These are phyloP conservation scores for Isoetes engelmannii DNA, from an alignment of 83 land plant genomes.

Conservation along the genomic window DNA sequence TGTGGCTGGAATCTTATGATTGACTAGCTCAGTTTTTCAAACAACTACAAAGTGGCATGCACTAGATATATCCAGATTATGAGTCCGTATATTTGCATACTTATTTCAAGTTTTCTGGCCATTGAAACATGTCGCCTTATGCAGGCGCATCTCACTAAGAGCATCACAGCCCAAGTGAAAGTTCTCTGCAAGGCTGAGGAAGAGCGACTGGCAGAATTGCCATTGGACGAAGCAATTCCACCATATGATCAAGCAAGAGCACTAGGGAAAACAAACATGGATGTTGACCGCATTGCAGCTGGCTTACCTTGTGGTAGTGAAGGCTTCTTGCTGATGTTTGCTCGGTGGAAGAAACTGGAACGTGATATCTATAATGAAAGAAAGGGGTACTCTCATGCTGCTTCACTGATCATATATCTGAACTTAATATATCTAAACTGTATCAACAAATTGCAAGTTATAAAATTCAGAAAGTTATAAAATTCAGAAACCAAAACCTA, in stretches of 20 bases:
- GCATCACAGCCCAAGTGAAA: conserved; percentile 89
- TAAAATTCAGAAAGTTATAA: neutral
- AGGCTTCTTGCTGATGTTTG: conserved; percentile 96
- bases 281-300: conserved; percentile 91
- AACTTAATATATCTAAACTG: neutral
- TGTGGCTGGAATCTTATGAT: no score
- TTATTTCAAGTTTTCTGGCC: neutral
- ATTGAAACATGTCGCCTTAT: neutral
- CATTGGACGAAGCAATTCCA: conserved; percentile 57
- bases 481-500: neutral
- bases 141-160: conserved; percentile 77
- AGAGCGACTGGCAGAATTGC: conserved; percentile 57
- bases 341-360: conserved; percentile 99
- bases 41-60: neutral
- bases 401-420: neutral
- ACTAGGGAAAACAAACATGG: conserved; percentile 90
- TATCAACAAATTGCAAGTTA: neutral
- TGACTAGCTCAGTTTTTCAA: neutral
- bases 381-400: conserved; percentile 53
- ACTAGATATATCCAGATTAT: neutral
- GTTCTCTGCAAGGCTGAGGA: conserved; percentile 86
- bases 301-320: conserved; percentile 99
- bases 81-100: neutral
- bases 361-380: conserved; percentile 95
- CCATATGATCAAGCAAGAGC: conserved; percentile 99